Percentiles rank a stretch among this genome's conserved stretches.
Conservation (phyloP, 345 rosid genomes). For the Eucalyptus sp. region DNA sequence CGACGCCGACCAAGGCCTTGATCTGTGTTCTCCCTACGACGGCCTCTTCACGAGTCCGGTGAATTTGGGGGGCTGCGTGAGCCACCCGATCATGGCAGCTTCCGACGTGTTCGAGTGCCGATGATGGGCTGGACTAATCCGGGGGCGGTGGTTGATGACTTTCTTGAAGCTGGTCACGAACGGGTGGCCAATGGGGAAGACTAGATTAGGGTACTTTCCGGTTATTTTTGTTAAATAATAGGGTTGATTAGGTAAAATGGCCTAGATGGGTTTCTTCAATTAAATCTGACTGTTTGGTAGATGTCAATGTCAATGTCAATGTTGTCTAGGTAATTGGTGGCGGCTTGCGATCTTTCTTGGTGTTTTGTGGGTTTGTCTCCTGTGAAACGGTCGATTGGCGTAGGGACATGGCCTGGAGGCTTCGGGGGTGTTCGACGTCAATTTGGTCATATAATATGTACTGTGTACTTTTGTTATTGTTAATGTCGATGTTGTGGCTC, state of each 20-base stretch:
- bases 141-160: not conserved
- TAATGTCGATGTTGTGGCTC: not conserved
- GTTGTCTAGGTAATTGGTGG: not conserved
- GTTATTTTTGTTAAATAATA: not conserved
- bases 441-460: not conserved
- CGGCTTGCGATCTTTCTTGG: not conserved
- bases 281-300: not conserved
- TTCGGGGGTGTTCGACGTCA: not conserved
- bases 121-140: not conserved
- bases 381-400: not conserved
- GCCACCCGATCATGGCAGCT: constrained; percentile 13
- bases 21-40: not conserved
- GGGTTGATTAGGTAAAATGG: not conserved
- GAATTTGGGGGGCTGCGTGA: not conserved
- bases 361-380: not conserved
- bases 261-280: not conserved
- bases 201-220: not conserved
- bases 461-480: not conserved
- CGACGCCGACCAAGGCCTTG: not conserved
- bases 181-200: not conserved
- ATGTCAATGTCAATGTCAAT: not conserved
- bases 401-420: not conserved
- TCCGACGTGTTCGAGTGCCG: not conserved
- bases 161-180: not conserved
- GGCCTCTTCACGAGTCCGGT: constrained; percentile 1